Conservation (phyloP, 805 yeast genomes). For the Priceomyces melissophilus region DNA sequence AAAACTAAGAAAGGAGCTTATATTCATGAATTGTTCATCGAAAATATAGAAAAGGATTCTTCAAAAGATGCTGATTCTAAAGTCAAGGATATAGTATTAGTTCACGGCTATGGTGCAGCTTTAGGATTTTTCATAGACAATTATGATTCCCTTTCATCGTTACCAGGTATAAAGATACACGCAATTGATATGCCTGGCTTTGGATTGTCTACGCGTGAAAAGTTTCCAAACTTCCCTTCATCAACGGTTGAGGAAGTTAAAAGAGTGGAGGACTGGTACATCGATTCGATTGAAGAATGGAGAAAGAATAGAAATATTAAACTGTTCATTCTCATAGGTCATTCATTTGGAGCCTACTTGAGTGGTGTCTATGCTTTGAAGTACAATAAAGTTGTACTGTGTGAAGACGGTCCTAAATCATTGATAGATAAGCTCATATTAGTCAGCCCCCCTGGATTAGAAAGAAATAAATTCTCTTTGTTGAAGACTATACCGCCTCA, state of each 20-base stretch:
- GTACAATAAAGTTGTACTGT: slow-evolving; percentile 25
- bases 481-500: slow-evolving; percentile 16
- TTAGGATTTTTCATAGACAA: slow-evolving; percentile 78
- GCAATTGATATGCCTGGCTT: slow-evolving; percentile 71
- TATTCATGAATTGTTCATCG: slow-evolving; percentile 75
- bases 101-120: slow-evolving; percentile 95
- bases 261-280: slow-evolving; percentile 41
- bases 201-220: slow-evolving; percentile 64
- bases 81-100: slow-evolving; percentile 56
- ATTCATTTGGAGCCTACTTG: slow-evolving; percentile 45
- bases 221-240: slow-evolving; percentile 30
- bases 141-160: slow-evolving; percentile 43
- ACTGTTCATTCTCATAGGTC: slow-evolving; percentile 38
- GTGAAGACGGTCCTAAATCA: slow-evolving; percentile 15
- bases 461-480: slow-evolving; percentile 30
- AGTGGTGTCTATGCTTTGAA: slow-evolving; percentile 41
- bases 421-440: slow-evolving; percentile 37
- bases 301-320: slow-evolving; percentile 32
- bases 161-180: slow-evolving; percentile 58
- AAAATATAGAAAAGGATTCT: slow-evolving; percentile 32
- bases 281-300: slow-evolving; percentile 43
- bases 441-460: slow-evolving; percentile 44
- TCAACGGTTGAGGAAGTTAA: slow-evolving; percentile 32
- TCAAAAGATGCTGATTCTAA: neutral
- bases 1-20: slow-evolving; percentile 51